phyloP scores from a whole-genome alignment of 2,329 filamentous ascomycete species.

The Ceratocystis lukuohia region DNA sequence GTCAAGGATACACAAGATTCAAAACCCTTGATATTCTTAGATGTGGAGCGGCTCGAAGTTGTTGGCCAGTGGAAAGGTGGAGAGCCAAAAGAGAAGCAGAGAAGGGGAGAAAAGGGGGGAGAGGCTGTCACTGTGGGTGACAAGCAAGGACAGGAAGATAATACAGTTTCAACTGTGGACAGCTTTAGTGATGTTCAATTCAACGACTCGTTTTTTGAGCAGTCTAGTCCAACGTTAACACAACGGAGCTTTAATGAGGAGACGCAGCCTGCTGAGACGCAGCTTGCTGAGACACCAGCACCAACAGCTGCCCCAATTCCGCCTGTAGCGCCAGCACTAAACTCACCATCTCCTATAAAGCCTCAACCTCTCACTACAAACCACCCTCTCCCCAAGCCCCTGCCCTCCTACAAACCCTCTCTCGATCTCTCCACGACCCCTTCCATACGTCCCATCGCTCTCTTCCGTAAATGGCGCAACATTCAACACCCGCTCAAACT shows the following conservation, averaged over 20 bases:
- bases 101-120: not conserved
- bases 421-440: not conserved
- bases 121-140: not conserved
- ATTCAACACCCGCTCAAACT: slow-evolving; percentile 36
- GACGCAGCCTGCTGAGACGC: not conserved
- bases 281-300: not conserved
- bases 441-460: slow-evolving; percentile 25
- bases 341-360: not conserved
- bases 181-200: slow-evolving; percentile 18
- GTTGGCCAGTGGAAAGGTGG: not conserved
- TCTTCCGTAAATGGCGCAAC: slow-evolving; percentile 32
- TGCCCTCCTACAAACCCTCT: slow-evolving; percentile 11
- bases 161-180: not conserved
- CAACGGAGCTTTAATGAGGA: not conserved
- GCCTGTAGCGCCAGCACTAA: not conserved
- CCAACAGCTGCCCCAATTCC: not conserved
- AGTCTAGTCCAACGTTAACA: not conserved
- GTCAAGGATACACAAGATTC: not conserved
- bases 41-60: slow-evolving; percentile 10
- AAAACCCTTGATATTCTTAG: not conserved
- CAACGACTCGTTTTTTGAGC: slow-evolving; percentile 15
- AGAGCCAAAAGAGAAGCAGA: not conserved
- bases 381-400: slow-evolving; percentile 8
- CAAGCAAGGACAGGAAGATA: not conserved
- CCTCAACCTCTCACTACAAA: slow-evolving; percentile 26